These are phyloP conservation scores for Schwanniomyces occidentalis DNA, from an alignment of 805 yeast species.

Conservation along the genomic window DNA sequence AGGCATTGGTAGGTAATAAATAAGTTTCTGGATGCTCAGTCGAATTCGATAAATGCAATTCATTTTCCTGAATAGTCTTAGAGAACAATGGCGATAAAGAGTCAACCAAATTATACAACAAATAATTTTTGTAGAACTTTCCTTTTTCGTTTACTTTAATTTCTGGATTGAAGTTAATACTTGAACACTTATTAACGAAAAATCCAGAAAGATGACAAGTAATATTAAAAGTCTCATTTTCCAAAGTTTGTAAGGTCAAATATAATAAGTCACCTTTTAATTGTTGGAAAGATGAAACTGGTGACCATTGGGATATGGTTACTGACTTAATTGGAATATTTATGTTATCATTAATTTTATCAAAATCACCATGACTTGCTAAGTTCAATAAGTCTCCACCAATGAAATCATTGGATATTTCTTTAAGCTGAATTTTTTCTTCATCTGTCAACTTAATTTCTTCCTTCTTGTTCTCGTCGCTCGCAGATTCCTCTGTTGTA, in stretches of 20 bases:
- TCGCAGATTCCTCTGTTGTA: constrained; percentile 14
- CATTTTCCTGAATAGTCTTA: constrained; percentile 53
- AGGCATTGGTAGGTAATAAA: constrained; percentile 59
- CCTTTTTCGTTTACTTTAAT: constrained; percentile 42
- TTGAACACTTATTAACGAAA: constrained; percentile 69
- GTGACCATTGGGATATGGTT: constrained; percentile 78
- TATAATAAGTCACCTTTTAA: constrained; percentile 79
- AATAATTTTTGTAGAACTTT: constrained; percentile 38
- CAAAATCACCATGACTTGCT: constrained; percentile 27
- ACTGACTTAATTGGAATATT: constrained; percentile 57
- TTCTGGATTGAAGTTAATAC: constrained; percentile 68
- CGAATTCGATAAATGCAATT: constrained; percentile 38
- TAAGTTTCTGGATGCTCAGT: constrained; percentile 53
- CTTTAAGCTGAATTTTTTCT: constrained; percentile 23
- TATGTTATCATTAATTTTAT: constrained; percentile 26
- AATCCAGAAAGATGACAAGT: constrained; percentile 82
- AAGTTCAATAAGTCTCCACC: constrained; percentile 11
- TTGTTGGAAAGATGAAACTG: constrained; percentile 66
- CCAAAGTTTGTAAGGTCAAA: constrained; percentile 72
- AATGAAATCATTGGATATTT: constrained; percentile 14
- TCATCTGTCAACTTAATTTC: constrained; percentile 25
- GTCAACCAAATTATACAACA: constrained; percentile 61
- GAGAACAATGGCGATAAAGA: constrained; percentile 65
- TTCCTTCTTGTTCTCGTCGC: constrained; percentile 11
- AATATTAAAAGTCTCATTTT: constrained; percentile 74